A percentile compares a stretch with the other conserved stretches of the same genome.
Conservation (phyloP, 2,329 filamentous ascomycete species). For the Fusarium tanahbumbuense region DNA sequence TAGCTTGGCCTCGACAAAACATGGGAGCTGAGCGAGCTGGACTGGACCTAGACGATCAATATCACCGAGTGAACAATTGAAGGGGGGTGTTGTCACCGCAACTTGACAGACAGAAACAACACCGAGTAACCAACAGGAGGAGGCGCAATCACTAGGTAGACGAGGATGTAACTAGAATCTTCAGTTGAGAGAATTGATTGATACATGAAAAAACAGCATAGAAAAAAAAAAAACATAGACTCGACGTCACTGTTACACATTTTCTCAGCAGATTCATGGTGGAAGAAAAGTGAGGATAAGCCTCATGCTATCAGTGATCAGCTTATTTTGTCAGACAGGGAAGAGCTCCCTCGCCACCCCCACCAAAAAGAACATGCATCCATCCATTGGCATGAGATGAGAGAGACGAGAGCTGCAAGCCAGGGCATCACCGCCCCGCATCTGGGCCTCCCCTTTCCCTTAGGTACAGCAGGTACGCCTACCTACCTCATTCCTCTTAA, state of each 20-base stretch:
- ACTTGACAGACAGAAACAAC: slow-evolving; percentile 2
- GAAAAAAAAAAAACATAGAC: background rate
- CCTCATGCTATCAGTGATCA: background rate
- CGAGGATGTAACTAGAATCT: background rate
- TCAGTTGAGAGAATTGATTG: slow-evolving; percentile 3
- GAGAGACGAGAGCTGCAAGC: slow-evolving; percentile 22
- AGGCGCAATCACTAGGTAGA: slow-evolving; percentile 1
- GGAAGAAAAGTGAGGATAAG: slow-evolving; percentile 13
- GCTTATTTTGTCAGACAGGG: slow-evolving; percentile 22
- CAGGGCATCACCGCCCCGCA: slow-evolving; percentile 41
- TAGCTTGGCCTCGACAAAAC: slow-evolving; percentile 20
- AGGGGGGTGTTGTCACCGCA: slow-evolving; percentile 24
- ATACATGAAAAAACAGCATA: background rate
- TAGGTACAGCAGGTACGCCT: slow-evolving; percentile 30
- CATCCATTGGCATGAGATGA: slow-evolving; percentile 2
- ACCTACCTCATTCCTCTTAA: slow-evolving; percentile 39
- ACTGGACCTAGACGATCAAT: slow-evolving; percentile 17
- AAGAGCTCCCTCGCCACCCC: slow-evolving; percentile 39
- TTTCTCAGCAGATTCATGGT: slow-evolving; percentile 12
- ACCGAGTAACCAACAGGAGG: slow-evolving; percentile 4
- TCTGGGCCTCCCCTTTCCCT: slow-evolving; percentile 29
- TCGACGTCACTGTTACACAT: slow-evolving; percentile 33
- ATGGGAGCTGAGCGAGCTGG: slow-evolving; percentile 26
- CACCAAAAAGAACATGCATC: slow-evolving; percentile 30
- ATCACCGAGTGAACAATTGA: slow-evolving; percentile 21